Conservation (phyloP, 257 asterid genomes). For the Sherardia arvensis region DNA sequence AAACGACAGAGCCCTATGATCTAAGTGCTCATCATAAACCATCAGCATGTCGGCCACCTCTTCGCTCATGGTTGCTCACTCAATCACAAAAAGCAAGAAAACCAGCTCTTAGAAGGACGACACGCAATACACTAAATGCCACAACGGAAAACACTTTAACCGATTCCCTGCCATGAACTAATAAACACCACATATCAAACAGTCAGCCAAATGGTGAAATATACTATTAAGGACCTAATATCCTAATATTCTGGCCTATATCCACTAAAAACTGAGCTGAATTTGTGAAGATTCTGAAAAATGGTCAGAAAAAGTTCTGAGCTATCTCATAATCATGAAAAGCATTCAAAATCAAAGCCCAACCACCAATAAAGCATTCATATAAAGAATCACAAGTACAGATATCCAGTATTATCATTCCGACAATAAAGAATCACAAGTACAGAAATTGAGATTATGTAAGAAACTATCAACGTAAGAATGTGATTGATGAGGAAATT, state of each 20-base stretch:
- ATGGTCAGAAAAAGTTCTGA: background rate
- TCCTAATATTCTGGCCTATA: background rate
- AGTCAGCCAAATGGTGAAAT: too few relatives aligned
- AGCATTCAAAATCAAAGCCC: background rate
- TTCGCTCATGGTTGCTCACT: conserved; percentile 50
- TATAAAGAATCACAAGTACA: background rate
- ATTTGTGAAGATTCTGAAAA: background rate
- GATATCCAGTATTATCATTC: background rate
- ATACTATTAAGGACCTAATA: background rate
- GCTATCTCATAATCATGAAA: background rate
- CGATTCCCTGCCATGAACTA: background rate
- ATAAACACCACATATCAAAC: background rate
- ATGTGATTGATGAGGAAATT: background rate
- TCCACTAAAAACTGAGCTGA: background rate
- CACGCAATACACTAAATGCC: background rate
- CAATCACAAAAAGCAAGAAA: background rate
- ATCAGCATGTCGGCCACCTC: conserved; percentile 70
- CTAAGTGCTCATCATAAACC: conserved; percentile 71
- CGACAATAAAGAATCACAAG: background rate
- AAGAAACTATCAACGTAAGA: background rate
- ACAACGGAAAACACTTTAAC: background rate
- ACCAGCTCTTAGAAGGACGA: background rate
- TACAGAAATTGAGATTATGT: background rate
- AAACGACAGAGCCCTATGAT: conserved; percentile 73
- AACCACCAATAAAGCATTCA: background rate